Conservation (phyloP, 768 basidiomycete genomes). For the Suillus occidentalis region DNA sequence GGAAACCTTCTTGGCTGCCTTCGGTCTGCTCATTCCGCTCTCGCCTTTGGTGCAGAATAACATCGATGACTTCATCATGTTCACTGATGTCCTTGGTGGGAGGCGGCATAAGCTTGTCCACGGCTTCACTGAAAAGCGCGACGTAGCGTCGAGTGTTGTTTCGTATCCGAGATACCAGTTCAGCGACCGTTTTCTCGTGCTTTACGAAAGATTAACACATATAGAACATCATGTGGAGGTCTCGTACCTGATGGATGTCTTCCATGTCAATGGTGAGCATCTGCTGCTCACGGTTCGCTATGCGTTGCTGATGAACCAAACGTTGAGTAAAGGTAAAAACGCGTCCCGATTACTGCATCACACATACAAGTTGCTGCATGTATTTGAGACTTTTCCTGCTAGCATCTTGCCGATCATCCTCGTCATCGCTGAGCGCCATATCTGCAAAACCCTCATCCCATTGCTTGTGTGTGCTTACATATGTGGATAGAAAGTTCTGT, state of each 20-base stretch:
- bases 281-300: slow-evolving; percentile 92
- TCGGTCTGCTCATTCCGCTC: slow-evolving; percentile 85
- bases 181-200: slow-evolving; percentile 70
- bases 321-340: slow-evolving; percentile 17
- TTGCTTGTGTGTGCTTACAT: slow-evolving; percentile 64
- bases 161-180: slow-evolving; percentile 77
- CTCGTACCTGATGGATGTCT: slow-evolving; percentile 72
- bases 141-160: slow-evolving; percentile 90
- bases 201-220: slow-evolving; percentile 29
- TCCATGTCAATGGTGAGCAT: slow-evolving; percentile 88
- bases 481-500: slow-evolving; percentile 67
- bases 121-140: slow-evolving; percentile 82
- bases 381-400: slow-evolving; percentile 64
- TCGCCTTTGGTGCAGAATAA: slow-evolving; percentile 90
- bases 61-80: slow-evolving; percentile 93
- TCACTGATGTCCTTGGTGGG: slow-evolving; percentile 90
- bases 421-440: slow-evolving; percentile 62
- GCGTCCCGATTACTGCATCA: slow-evolving; percentile 23
- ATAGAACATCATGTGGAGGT: neutral
- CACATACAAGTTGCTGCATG: slow-evolving; percentile 76
- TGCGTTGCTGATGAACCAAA: slow-evolving; percentile 62
- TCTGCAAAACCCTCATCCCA: slow-evolving; percentile 65
- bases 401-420: slow-evolving; percentile 34
- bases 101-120: slow-evolving; percentile 86
- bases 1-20: slow-evolving; percentile 76